A percentile compares a stretch with the other conserved stretches of the same genome.
These are phyloP conservation scores for Globisporangium paddicum DNA, from an alignment of 352 stramenopile genomes.

Conservation along the genomic window DNA sequence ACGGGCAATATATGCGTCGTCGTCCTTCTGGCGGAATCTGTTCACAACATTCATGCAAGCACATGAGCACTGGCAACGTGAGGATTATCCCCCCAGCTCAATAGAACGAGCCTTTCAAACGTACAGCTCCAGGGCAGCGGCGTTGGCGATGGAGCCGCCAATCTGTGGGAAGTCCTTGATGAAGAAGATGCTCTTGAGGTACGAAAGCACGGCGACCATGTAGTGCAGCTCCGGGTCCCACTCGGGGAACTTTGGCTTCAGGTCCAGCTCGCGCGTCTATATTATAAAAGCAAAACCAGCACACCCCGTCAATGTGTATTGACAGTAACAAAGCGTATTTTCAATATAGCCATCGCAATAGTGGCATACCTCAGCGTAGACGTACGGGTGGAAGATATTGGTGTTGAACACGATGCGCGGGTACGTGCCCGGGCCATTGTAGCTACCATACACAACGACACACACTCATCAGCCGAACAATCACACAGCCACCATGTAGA, in stretches of 20 bases:
- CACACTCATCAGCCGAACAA: too few species aligned
- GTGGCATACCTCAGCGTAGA: constrained; percentile 60
- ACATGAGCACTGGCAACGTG: not conserved
- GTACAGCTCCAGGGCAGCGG: constrained; percentile 82
- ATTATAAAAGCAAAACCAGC: not conserved
- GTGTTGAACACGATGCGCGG: constrained; percentile 92
- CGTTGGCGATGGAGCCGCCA: constrained; percentile 63
- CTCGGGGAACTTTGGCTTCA: constrained; percentile 88
- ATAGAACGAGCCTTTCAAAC: constrained; percentile 10
- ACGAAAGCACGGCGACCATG: constrained; percentile 94
- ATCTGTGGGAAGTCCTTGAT: constrained; percentile 89
- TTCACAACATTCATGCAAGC: not conserved
- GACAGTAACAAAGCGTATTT: too few species aligned
- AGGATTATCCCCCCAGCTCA: not conserved
- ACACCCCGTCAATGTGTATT: too few species aligned
- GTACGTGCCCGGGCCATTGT: constrained; percentile 93
- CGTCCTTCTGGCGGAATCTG: constrained; percentile 77
- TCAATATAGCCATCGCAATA: too few species aligned
- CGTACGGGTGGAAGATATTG: constrained; percentile 92
- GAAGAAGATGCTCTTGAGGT: constrained; percentile 98
- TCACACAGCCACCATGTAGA: too few species aligned
- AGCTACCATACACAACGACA: constrained; percentile 53
- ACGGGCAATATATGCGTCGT: constrained; percentile 81
- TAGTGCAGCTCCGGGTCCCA: constrained; percentile 95
- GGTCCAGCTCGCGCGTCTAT: constrained; percentile 87